Percentiles rank a stretch among this genome's conserved stretches.
These are phyloP conservation scores for Amesomyces nigricolor DNA, from an alignment of 2,329 filamentous ascomycete species.

Conservation along the genomic window DNA sequence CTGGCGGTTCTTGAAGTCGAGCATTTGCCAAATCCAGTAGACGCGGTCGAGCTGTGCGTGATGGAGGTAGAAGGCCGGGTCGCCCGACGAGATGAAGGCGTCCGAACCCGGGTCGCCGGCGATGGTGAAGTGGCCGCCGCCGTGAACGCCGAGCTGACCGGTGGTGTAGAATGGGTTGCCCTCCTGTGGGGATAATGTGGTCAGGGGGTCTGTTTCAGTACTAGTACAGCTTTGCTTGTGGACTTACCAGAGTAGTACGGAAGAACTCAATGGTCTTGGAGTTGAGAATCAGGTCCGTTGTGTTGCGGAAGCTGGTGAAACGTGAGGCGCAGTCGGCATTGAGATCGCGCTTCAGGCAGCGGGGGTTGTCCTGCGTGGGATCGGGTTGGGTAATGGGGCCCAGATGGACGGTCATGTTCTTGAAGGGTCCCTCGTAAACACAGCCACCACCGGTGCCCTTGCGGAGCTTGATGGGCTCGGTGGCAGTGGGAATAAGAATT, in stretches of 20 bases:
- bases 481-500: constrained; percentile 3
- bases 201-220: background rate
- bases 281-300: constrained; percentile 35
- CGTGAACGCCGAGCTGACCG: constrained; percentile 31
- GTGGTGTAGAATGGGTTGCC: constrained; percentile 24
- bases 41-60: constrained; percentile 24
- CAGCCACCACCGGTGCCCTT: constrained; percentile 25
- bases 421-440: constrained; percentile 23
- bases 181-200: constrained; percentile 9
- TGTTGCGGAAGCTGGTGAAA: constrained; percentile 31
- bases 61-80: constrained; percentile 26
- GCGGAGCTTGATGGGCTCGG: constrained; percentile 4
- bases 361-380: constrained; percentile 35
- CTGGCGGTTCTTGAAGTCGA: constrained; percentile 26
- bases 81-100: constrained; percentile 21
- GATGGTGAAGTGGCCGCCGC: constrained; percentile 35
- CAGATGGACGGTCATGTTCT: constrained; percentile 36
- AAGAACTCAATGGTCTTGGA: constrained; percentile 35
- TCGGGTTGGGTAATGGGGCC: constrained; percentile 31
- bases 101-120: constrained; percentile 27
- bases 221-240: background rate
- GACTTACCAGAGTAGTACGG: constrained; percentile 37
- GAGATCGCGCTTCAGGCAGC: constrained; percentile 40
- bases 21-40: constrained; percentile 28
- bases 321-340: constrained; percentile 30